Evolutionary conservation across 1,284 basidiomycete species (phyloP).

Genomic region (Cystobasidium pallidum): DNA sequence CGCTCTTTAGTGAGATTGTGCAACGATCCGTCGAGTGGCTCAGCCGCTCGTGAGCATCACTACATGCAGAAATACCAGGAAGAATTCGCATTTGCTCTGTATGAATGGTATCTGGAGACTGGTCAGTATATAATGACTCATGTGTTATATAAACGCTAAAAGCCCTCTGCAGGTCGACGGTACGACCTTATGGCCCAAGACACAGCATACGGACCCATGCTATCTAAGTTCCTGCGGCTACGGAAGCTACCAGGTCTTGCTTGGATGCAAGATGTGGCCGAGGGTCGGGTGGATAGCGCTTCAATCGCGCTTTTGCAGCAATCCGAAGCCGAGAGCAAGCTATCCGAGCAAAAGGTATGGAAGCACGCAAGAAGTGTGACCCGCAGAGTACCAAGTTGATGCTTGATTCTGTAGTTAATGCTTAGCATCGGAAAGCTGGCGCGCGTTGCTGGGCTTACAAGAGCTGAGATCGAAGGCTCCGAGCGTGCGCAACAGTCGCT

Average conservation of each 20-base stretch:
- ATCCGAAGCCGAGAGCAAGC: conserved; percentile 63
- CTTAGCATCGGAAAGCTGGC: conserved; percentile 88
- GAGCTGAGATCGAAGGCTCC: conserved; percentile 47
- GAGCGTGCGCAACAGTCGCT: conserved; percentile 54
- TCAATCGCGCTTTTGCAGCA: conserved; percentile 68
- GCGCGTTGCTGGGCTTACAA: conserved; percentile 72
- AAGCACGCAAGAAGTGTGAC: not conserved
- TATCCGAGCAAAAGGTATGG: conserved; percentile 70
- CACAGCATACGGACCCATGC: conserved; percentile 64
- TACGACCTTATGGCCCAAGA: conserved; percentile 76
- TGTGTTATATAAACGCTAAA: no score
- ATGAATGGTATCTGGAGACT: conserved; percentile 66
- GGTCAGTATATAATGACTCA: conserved; percentile 52
- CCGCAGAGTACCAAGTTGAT: not conserved
- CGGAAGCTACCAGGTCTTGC: conserved; percentile 67
- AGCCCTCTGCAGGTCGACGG: conserved; percentile 65
- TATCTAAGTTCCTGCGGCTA: conserved; percentile 74
- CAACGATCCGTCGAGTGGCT: conserved; percentile 50
- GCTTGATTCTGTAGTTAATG: conserved; percentile 66
- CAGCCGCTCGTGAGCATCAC: conserved; percentile 58
- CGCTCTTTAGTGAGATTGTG: conserved; percentile 57
- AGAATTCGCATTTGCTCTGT: conserved; percentile 83
- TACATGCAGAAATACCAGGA: conserved; percentile 83
- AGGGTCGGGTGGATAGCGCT: conserved; percentile 68
- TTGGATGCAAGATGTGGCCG: conserved; percentile 87